Conservation (phyloP, 257 asterid species). For the Ocimum tenuiflorum region DNA sequence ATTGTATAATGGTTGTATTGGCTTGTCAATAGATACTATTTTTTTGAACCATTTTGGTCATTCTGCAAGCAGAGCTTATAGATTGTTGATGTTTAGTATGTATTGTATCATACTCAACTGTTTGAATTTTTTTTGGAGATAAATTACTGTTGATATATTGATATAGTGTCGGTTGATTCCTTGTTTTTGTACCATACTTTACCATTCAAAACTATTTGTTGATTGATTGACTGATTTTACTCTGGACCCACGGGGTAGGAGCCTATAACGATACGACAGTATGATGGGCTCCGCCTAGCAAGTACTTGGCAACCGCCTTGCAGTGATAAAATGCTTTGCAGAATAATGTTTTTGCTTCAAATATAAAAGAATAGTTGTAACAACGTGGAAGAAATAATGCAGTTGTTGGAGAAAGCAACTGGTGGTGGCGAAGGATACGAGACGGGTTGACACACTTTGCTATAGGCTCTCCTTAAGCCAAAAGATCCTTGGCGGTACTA, state of each 20-base stretch:
- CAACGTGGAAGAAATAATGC: conserved; percentile 16
- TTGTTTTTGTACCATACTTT: too few relatives aligned
- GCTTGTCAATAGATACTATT: background rate
- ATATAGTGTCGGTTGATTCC: too few relatives aligned
- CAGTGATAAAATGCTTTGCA: too few relatives aligned
- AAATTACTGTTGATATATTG: too few relatives aligned
- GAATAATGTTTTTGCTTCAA: background rate
- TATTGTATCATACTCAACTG: too few relatives aligned
- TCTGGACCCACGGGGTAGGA: too few relatives aligned
- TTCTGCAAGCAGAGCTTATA: background rate
- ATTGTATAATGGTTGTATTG: background rate
- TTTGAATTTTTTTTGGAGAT: too few relatives aligned
- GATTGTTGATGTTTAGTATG: background rate
- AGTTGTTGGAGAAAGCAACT: conserved; percentile 84
- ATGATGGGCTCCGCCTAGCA: too few relatives aligned
- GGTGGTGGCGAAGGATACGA: conserved; percentile 63
- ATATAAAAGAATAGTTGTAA: background rate
- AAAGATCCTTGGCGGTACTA: conserved; percentile 64
- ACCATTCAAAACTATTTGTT: too few relatives aligned
- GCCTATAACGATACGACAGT: too few relatives aligned
- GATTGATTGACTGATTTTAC: background rate
- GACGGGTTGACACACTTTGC: conserved; percentile 78
- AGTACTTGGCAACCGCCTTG: too few relatives aligned
- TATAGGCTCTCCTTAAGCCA: conserved; percentile 60
- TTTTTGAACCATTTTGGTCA: background rate